Evolutionary conservation across 192 early-diverging fungal genomes (phyloP).

Genomic region (Coemansia sp.): DNA sequence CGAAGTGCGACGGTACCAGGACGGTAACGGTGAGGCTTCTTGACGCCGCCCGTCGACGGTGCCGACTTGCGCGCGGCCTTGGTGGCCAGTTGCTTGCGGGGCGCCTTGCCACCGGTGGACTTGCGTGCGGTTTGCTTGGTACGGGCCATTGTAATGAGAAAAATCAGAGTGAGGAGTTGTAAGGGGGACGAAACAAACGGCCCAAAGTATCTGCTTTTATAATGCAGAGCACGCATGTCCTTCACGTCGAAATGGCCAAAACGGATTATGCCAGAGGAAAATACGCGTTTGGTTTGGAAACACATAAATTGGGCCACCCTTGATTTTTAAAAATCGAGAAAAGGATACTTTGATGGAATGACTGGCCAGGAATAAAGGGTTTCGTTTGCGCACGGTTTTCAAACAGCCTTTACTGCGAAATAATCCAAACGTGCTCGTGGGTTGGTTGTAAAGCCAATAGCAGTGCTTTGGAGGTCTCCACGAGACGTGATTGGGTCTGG

Average conservation of each 20-base stretch:
- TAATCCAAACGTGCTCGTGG: neutral
- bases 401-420: no score
- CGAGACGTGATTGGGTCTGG: neutral
- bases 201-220: no score
- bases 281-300: no score
- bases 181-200: no score
- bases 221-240: no score
- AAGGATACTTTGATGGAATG: neutral
- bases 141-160: no score
- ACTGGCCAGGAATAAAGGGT: constrained; percentile 6
- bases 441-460: no score
- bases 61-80: constrained; percentile 99
- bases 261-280: no score
- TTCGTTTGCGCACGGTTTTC: no score
- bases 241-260: no score
- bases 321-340: neutral
- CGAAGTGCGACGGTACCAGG: constrained; percentile 89
- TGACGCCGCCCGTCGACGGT: constrained; percentile 87
- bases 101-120: constrained; percentile 99
- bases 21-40: constrained; percentile 85
- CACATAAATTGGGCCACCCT: no score
- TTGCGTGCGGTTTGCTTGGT: constrained; percentile 93
- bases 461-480: neutral
- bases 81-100: constrained; percentile 95
- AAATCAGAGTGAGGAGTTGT: no score